Conservation (phyloP, 805 yeast genomes). For the Spathaspora arborariae region DNA sequence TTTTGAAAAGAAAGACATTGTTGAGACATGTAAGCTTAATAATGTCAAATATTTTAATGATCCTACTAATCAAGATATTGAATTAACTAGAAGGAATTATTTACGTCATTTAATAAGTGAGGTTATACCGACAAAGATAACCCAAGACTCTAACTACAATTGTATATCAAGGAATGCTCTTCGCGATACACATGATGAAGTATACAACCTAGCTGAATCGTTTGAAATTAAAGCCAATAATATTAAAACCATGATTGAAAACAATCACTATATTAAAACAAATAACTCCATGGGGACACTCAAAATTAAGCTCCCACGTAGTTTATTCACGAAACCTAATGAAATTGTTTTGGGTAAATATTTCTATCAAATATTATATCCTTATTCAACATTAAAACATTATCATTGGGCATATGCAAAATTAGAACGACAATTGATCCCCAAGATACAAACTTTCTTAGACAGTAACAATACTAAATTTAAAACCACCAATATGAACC, state of each 20-base stretch:
- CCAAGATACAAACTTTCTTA: conserved; percentile 15
- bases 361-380: conserved; percentile 22
- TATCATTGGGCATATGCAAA: conserved; percentile 40
- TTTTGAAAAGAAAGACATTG: conserved; percentile 41
- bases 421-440: conserved; percentile 28
- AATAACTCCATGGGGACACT: conserved; percentile 5
- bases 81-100: conserved; percentile 55
- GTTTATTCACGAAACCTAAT: conserved; percentile 9
- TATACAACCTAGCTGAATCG: conserved; percentile 4
- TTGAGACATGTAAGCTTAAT: conserved; percentile 40
- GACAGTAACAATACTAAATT: not conserved
- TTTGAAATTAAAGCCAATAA: conserved; percentile 7
- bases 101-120: conserved; percentile 37
- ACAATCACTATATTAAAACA: not conserved
- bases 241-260: conserved; percentile 4
- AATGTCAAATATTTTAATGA: conserved; percentile 68
- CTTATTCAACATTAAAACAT: conserved; percentile 29
- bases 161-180: conserved; percentile 11
- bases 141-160: not conserved
- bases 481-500: conserved; percentile 20
- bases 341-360: conserved; percentile 24
- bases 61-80: conserved; percentile 51
- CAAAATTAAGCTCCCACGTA: conserved; percentile 9
- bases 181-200: conserved; percentile 7
- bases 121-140: conserved; percentile 17